Base-by-base conservation (phyloP, 257 asterid species). In the Vinca minor region DNA sequence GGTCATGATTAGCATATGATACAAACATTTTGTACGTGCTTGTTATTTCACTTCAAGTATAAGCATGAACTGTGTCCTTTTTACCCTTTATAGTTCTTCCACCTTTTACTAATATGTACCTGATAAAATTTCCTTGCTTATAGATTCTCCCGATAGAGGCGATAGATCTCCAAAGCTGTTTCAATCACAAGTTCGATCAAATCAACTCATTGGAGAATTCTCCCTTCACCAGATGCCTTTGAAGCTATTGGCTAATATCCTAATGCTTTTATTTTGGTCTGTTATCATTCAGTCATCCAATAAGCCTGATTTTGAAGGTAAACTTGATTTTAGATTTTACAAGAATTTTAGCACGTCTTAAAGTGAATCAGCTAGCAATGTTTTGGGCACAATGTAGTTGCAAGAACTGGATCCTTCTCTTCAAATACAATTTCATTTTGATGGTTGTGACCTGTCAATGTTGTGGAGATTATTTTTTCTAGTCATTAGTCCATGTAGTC, bases 241-340 rank as follows among this genome's bases (percentile, higher is more conserved):
- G 64, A 71, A 69, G 64, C 65, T 55, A 36, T 74, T 52, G 26
- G 74, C 77, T 61, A 55, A 52, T 55, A 55, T 74, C 50, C 52
- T 77, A 52, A 32, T 79, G 58, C 76, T 90, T 73, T 76, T 81
- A 65, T 62, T 79, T 54, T 64, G 81, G 64, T 79, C 73, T 46
- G 66, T 69, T 62, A 52, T 76, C 62, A 79, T 69, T 75, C 65
- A 39, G 47, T 83, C 84, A 55, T 72, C 85, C 58, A 79, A 75
- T 61, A 52, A 78, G 50, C 82, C 87, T 42, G 79, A 89, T 75
- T 58, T 78, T 52, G 96, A 90, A 85, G 96, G 97, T 89, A 77
- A 13, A 48, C 29, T 4, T 52, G 6, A 20, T 25, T 42, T 17
- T 56, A 18, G 23, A 26, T 54, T 54, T 26, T 9, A 49, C 55